Percentiles rank a stretch among this genome's conserved stretches.
These are phyloP conservation scores for Cadophora sp. DNA, from an alignment of 2,329 filamentous ascomycete species.

Conservation along the genomic window DNA sequence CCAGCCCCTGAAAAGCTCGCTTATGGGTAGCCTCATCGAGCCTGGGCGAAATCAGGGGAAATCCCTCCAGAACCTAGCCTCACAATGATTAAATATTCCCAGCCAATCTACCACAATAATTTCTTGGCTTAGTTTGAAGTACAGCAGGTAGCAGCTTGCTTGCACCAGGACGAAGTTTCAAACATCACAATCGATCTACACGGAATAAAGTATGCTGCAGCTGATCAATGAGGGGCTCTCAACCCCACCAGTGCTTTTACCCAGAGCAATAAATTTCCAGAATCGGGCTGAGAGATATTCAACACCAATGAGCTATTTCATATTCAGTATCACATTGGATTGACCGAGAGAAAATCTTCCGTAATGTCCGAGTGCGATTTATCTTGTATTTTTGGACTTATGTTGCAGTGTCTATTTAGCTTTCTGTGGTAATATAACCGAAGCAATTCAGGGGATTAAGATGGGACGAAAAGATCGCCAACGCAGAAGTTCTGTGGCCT, in stretches of 20 bases:
- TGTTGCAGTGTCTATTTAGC: not conserved
- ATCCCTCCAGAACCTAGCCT: not conserved
- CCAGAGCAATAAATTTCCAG: not conserved
- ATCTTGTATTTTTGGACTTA: not conserved
- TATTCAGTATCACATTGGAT: not conserved
- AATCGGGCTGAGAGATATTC: not conserved
- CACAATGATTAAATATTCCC: not conserved
- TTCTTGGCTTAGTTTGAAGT: not conserved
- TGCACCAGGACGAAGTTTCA: not conserved
- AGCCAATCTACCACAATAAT: not conserved
- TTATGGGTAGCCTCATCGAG: not conserved
- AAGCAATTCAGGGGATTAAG: slow-evolving; percentile 5
- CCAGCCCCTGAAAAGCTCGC: not conserved
- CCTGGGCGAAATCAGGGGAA: not conserved
- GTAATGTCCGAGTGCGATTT: not conserved
- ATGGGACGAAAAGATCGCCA: not conserved
- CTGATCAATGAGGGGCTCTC: not conserved
- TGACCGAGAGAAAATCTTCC: not conserved
- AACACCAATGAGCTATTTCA: not conserved
- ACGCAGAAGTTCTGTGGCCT: not conserved
- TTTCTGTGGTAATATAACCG: slow-evolving; percentile 6
- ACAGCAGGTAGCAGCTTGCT: not conserved
- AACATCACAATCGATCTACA: not conserved
- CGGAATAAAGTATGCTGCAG: not conserved
- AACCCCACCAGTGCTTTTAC: not conserved